Conservation (phyloP, 1,284 basidiomycete genomes). For the Cutaneotrichosporon arboriforme region DNA sequence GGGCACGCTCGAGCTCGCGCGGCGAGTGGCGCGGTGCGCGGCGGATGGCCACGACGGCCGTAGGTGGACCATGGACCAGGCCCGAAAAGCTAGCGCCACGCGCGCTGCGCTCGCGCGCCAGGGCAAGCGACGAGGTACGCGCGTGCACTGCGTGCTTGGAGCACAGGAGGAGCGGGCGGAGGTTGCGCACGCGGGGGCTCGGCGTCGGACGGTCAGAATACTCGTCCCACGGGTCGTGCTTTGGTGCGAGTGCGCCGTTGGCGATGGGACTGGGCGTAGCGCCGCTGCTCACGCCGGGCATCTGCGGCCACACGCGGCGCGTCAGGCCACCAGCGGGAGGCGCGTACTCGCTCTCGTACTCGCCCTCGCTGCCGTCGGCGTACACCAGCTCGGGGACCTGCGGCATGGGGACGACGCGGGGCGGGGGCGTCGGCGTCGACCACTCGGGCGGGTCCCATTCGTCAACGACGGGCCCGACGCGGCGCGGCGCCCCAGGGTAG, state of each 20-base stretch:
- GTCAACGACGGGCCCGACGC: background rate
- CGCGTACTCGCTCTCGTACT: background rate
- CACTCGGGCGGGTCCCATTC: slow-evolving; percentile 8
- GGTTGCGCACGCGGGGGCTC: slow-evolving; percentile 10
- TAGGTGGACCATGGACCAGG: background rate
- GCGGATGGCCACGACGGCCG: too few species aligned
- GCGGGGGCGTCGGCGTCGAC: slow-evolving; percentile 8
- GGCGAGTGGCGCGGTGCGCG: too few species aligned
- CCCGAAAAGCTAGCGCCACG: background rate
- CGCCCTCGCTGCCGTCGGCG: background rate
- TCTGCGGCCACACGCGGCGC: background rate
- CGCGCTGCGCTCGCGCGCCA: background rate
- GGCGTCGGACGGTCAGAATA: slow-evolving; percentile 18
- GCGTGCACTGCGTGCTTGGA: slow-evolving; percentile 8
- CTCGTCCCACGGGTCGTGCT: slow-evolving; percentile 20
- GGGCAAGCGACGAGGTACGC: slow-evolving; percentile 5
- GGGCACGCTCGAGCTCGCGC: too few species aligned
- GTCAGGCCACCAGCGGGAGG: background rate
- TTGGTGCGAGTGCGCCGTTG: slow-evolving; percentile 4
- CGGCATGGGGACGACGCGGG: background rate
- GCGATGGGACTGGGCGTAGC: background rate
- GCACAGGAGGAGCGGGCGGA: slow-evolving; percentile 14
- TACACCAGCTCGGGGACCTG: background rate
- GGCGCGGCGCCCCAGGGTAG: background rate
- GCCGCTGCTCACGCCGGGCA: background rate